Percentiles rank a stretch among this genome's conserved stretches.
phyloP scores from a whole-genome alignment of 164 flowering plant genomes.

The Paratinospora sagittata region DNA sequence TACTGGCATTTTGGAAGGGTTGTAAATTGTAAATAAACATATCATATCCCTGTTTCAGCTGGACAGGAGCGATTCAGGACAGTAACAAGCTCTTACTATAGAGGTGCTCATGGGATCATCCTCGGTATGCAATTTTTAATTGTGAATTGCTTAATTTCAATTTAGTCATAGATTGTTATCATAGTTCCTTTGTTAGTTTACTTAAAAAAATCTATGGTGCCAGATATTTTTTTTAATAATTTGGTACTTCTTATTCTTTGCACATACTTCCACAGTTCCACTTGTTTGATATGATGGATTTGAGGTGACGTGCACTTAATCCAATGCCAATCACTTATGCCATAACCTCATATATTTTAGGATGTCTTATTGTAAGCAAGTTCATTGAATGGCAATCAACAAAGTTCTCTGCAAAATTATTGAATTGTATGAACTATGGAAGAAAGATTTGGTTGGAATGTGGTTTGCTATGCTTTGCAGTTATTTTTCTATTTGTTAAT shows the following conservation, averaged over 20 bases:
- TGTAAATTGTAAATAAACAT: slow-evolving; percentile 1
- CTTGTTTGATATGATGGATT: not conserved
- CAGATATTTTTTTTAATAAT: not conserved
- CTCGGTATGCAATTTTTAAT: slow-evolving; percentile 50
- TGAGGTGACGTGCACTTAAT: too few species aligned
- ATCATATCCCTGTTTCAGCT: slow-evolving; percentile 51
- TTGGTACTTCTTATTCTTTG: not conserved
- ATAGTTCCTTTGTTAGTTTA: not conserved
- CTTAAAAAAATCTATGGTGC: not conserved
- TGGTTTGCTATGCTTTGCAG: not conserved
- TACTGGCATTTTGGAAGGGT: not conserved
- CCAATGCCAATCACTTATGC: not conserved
- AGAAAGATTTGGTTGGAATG: not conserved
- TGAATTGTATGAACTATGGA: not conserved
- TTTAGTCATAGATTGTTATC: not conserved
- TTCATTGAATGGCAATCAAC: not conserved
- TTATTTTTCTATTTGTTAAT: not conserved
- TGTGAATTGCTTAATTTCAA: not conserved
- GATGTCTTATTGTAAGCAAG: not conserved
- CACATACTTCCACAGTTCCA: not conserved
- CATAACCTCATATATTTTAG: not conserved
- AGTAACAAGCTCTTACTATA: slow-evolving; percentile 77
- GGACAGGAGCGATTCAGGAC: slow-evolving; percentile 96
- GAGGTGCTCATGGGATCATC: slow-evolving; percentile 88
- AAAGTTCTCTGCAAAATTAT: not conserved